Conservation (phyloP, 2,329 filamentous ascomycete genomes). For the Hypoxylon sp. region DNA sequence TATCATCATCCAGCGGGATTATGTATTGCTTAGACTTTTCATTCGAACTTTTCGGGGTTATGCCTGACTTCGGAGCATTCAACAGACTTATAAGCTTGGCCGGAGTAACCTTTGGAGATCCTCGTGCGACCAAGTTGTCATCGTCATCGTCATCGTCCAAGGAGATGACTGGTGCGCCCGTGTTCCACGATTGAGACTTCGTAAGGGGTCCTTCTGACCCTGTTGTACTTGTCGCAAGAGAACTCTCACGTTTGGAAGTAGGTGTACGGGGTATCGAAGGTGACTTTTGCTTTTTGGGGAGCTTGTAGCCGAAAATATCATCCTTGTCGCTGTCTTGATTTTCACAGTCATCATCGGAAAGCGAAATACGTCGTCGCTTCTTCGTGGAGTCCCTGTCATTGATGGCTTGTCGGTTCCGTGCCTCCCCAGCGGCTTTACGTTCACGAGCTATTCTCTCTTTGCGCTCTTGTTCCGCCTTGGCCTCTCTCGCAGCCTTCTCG, state of each 20-base stretch:
- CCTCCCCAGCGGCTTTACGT: slow-evolving; percentile 36
- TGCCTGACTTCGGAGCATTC: slow-evolving; percentile 3
- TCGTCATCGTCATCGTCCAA: slow-evolving; percentile 45
- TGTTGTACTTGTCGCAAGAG: slow-evolving; percentile 14
- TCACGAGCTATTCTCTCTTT: slow-evolving; percentile 44
- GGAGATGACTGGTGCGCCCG: slow-evolving; percentile 38
- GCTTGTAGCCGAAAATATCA: slow-evolving; percentile 34
- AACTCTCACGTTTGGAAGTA: slow-evolving; percentile 29
- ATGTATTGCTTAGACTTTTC: slow-evolving; percentile 19
- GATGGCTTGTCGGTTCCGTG: slow-evolving; percentile 22
- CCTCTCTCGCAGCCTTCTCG: slow-evolving; percentile 37
- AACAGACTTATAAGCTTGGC: not conserved
- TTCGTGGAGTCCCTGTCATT: slow-evolving; percentile 40
- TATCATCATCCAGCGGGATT: slow-evolving; percentile 36
- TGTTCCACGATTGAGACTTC: slow-evolving; percentile 29
- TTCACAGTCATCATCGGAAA: slow-evolving; percentile 15
- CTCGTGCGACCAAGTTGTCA: slow-evolving; percentile 10
- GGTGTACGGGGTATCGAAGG: slow-evolving; percentile 39
- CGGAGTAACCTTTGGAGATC: slow-evolving; percentile 14
- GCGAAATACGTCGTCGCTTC: slow-evolving; percentile 45
- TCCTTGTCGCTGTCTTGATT: slow-evolving; percentile 29
- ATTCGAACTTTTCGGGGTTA: slow-evolving; percentile 30
- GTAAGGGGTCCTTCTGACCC: slow-evolving; percentile 15
- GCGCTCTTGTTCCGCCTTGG: slow-evolving; percentile 48
- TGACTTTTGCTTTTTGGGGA: slow-evolving; percentile 39